Base-by-base conservation (phyloP, 78 protist genomes). In the Dictyostelium capitatum region DNA sequence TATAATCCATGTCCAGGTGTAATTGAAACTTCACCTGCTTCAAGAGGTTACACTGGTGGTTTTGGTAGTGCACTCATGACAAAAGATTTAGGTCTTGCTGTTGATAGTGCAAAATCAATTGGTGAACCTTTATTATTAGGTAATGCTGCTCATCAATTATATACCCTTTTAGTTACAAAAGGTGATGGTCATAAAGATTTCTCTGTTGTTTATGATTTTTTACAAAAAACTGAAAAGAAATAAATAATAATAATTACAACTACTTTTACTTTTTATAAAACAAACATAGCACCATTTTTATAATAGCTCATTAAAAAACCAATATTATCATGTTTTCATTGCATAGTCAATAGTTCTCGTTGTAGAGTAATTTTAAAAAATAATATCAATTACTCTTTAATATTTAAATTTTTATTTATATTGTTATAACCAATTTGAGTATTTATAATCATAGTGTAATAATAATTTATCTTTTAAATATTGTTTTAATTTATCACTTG, bases 1-100 rank as follows among this genome's bases (percentile, higher is more conserved):
- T 97, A 98, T 92, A 98, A 98, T 95, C 99, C 99, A 50, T 81
- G 82, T 74, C 99, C 99, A 30, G 98, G 98, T 19, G 99, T 96
- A 19, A 65, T 97, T 43, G 97, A 82, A 37, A 91, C 74, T 51
- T 57, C 87, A 19, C 96, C 98, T 11, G 89, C 97, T 28, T 32
- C 92, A 20, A 70, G 96, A 67, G 95, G 89, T 74, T 98, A 97
- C 89, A 78, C 89, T 47, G 99, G 99, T n/a, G 99, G 99, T 23
- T 98, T 98, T 37, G 99, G 95, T 2, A 43, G 84, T 30, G 94
- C 94, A 2, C 92, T 98, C 59, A 98, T 98, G 99, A 56, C 37
- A 54, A 98, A 98, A 87, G 99, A 98, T 79, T 56, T 98, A 6
- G 97, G 97, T 65, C 94, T 98, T 30, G 98, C 99, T 56, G 56